Base-by-base conservation (phyloP, 352 stramenopile genomes). In the Globisporangium rhizosaccharum region DNA sequence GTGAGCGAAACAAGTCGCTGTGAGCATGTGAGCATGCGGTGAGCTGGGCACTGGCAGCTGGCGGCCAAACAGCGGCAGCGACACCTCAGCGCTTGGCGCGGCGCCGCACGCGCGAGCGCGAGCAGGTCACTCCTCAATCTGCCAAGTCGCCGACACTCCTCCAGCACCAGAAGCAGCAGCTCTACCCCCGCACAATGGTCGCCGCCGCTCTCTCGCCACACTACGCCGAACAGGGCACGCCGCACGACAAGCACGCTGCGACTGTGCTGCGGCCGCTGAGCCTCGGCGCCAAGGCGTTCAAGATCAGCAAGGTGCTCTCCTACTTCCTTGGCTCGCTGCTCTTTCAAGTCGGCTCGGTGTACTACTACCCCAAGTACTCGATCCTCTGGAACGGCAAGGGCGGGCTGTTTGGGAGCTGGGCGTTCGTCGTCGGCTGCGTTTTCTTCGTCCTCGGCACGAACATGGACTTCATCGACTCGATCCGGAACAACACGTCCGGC, bases 291-390 rank as follows among this genome's bases (percentile, higher is more conserved):
- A 82, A 86, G 53, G 65, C 68, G 39, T 72, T 83, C 47, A 71
- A 88, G 59, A 68, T 88, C 36, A 55, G 57, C 36, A 78, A 79
- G 53, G 72, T 85, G 36, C 49, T 75, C 18, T 55, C 56, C 30
- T 93, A 85, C 68, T 76, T 87, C 51, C 46, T 85, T 36, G 81
- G 84, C 53, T 88, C 79, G 26, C 20, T 83, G 58, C 71, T 90
- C 56, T 93, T 93, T 71, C 67, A 91, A 25, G 26, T 82, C 41
- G 84, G 84, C 59, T 93, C 84, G 57, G 83, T 91, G 61, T 83
- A 85, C 59, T 93, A 82, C 70, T 93, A 90, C 67, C 84, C 84
- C 23, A 73, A 90, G 57, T 87, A 79, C 65, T 71, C 70, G n/a
- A 73, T 73, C 50, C 53, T 84, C 37, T 87, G 78, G 76, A 52